phyloP scores from a whole-genome alignment of 345 rosid genomes.

The Passiflora organensis region DNA sequence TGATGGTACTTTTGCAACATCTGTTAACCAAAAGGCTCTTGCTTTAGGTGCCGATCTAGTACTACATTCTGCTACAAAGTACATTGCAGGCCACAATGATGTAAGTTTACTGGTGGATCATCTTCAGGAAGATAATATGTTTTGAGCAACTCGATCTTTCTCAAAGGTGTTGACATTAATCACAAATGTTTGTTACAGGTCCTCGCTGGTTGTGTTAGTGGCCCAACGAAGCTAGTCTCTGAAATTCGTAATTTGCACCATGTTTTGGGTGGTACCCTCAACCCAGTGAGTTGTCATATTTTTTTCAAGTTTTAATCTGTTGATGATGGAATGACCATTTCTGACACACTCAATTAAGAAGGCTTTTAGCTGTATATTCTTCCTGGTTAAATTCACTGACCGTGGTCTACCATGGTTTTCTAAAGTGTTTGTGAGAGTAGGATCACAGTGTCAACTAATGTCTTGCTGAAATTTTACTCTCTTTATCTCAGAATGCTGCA shows the following conservation, averaged over 20 bases:
- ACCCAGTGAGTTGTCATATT: conserved; percentile 56
- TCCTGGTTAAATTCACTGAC: too few species aligned
- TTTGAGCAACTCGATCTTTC: neutral
- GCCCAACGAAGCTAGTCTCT: conserved; percentile 58
- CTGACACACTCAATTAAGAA: too few species aligned
- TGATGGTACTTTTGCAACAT: conserved; percentile 98
- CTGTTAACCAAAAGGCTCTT: conserved; percentile 92
- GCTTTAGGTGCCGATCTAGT: conserved; percentile 95
- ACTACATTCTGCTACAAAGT: conserved; percentile 88
- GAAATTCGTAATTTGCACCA: conserved; percentile 88
- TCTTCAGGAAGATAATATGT: neutral
- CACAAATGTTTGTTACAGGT: conserved; percentile 49
- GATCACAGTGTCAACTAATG: too few species aligned
- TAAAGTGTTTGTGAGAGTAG: too few species aligned
- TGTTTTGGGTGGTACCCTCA: conserved; percentile 84
- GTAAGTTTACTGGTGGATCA: conserved; percentile 36
- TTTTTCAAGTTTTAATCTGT: too few species aligned
- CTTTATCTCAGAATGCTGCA: conserved; percentile 65
- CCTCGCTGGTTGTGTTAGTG: conserved; percentile 92
- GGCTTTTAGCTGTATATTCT: too few species aligned
- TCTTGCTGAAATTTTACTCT: neutral
- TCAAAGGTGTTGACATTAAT: neutral
- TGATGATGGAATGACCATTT: too few species aligned
- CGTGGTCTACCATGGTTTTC: too few species aligned
- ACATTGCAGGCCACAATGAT: conserved; percentile 93